Evolutionary conservation across 1,284 basidiomycete species (phyloP), one percentile per base, ranked within the genome.

Genomic region (Cutaneotrichosporon cyanovorans): DNA sequence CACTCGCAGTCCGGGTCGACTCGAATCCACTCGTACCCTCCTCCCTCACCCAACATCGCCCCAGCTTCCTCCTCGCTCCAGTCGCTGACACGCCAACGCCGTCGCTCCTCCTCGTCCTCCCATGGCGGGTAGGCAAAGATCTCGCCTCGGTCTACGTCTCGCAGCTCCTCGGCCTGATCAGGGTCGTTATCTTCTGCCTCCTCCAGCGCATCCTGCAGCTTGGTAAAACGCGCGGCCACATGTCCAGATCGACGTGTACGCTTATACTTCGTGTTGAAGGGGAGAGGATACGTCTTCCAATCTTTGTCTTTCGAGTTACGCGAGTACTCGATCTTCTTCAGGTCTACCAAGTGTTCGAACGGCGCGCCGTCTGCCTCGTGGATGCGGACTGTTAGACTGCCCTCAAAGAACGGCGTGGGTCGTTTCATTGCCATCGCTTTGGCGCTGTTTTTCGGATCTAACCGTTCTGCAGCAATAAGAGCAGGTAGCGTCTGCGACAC

Each of bases 221-320:
- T 59, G 48, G 56, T 55, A 46, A 64, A 91, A 28, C 92, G 80
- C 8, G 92, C 91, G 39, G 95, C 80, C 60, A 95, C 95, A 40
- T 63, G 63, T 15, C 65, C 68, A 1, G 65, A 65, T 30, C 93
- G 78, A 42, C 92, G 79, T 15, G 96, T 87, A 53, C 95, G 88
- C 72, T 97, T 98, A 74, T 97, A 97, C 71, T 97, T 98, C n/a
- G 93, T 97, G 69, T 98, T 98, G 78, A 97, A 98, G 1, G 95
- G 92, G 0, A 98, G 90, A 62, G 95, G 90, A 66, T 89, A 96
- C 12, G 86, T 83, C 68, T 95, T 96, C 25, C 25, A 28, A 28
- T 28, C 25, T 28, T 28, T 28, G 25, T 28, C 25, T 12, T 28
- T 28, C 12, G 25, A 7, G 12, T 28, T 28, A 7, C 25, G 25